Percentiles rank a stretch among this genome's conserved stretches.
phyloP scores from a whole-genome alignment of 306 rosid genomes.

The Medicago arabica region DNA sequence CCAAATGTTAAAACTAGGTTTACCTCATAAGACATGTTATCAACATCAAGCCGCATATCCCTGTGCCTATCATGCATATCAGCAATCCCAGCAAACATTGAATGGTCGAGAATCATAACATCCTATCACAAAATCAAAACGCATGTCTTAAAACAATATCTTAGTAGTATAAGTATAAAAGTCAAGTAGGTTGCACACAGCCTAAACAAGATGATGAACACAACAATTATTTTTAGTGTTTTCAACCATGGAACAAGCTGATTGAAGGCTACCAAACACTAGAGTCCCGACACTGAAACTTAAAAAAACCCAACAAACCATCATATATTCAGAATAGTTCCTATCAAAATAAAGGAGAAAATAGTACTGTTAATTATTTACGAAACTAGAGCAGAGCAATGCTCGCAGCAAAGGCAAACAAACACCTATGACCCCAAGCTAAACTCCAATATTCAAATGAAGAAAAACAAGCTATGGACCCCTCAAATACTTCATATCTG shows the following conservation, averaged over 20 bases:
- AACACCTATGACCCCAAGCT: background rate
- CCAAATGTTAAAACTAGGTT: constrained; percentile 1
- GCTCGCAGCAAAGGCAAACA: background rate
- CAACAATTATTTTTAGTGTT: background rate
- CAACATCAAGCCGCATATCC: constrained; percentile 98
- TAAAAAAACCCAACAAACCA: background rate
- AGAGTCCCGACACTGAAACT: background rate
- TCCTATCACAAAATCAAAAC: constrained; percentile 63
- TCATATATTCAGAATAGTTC: background rate
- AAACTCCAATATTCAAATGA: too few species aligned
- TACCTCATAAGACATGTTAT: constrained; percentile 99
- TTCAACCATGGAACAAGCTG: background rate
- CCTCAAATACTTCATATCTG: constrained; percentile 8
- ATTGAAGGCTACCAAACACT: background rate
- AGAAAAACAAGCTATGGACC: background rate
- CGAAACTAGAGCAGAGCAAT: background rate
- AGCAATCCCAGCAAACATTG: constrained; percentile 83
- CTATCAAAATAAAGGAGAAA: background rate
- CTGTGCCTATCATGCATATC: constrained; percentile 90
- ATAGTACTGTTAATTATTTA: background rate
- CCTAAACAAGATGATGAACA: constrained; percentile 25
- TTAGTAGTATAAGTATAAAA: background rate
- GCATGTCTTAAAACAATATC: constrained; percentile 26
- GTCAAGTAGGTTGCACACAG: constrained; percentile 22
- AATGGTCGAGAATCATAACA: constrained; percentile 91